Percentiles rank a stretch among this genome's conserved stretches.
These are phyloP conservation scores for Saturnispora kantuleensis DNA, from an alignment of 805 yeast genomes.

Conservation along the genomic window DNA sequence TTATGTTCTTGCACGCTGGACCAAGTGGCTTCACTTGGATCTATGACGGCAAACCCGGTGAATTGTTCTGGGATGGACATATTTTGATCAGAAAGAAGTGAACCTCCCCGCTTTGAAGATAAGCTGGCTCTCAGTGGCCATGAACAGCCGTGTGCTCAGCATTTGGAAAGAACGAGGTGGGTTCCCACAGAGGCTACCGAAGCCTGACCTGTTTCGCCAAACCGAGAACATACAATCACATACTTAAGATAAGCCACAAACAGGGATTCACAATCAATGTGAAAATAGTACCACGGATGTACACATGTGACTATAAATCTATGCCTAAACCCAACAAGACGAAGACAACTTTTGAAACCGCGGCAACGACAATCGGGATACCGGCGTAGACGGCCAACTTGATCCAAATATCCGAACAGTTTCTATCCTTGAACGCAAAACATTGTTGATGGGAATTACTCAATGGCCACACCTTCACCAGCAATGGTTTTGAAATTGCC, in stretches of 20 bases:
- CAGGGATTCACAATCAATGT: too few species aligned
- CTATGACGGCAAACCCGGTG: slow-evolving; percentile 31
- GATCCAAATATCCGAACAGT: slow-evolving; percentile 69
- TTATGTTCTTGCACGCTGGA: slow-evolving; percentile 21
- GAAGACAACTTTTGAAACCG: slow-evolving; percentile 3
- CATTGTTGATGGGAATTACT: slow-evolving; percentile 14
- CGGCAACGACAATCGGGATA: slow-evolving; percentile 47
- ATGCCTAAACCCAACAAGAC: slow-evolving; percentile 2
- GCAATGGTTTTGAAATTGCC: slow-evolving; percentile 53
- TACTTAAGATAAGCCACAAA: too few species aligned
- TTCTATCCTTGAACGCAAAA: slow-evolving; percentile 50
- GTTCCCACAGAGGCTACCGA: too few species aligned
- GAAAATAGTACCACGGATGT: too few species aligned
- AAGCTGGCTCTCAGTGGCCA: too few species aligned
- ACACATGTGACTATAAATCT: background rate
- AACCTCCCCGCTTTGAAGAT: too few species aligned
- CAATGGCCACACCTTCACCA: slow-evolving; percentile 36
- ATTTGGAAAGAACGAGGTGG: too few species aligned
- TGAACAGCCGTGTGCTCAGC: too few species aligned
- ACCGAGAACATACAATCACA: background rate
- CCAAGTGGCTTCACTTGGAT: slow-evolving; percentile 25
- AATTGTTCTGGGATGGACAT: slow-evolving; percentile 26
- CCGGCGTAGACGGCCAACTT: slow-evolving; percentile 78
- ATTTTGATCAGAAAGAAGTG: too few species aligned
- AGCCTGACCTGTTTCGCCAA: too few species aligned